Evolutionary conservation across 179 eudicot species (phyloP), one percentile per base, ranked within the genome.

Genomic region (Spergularia azorica): DNA sequence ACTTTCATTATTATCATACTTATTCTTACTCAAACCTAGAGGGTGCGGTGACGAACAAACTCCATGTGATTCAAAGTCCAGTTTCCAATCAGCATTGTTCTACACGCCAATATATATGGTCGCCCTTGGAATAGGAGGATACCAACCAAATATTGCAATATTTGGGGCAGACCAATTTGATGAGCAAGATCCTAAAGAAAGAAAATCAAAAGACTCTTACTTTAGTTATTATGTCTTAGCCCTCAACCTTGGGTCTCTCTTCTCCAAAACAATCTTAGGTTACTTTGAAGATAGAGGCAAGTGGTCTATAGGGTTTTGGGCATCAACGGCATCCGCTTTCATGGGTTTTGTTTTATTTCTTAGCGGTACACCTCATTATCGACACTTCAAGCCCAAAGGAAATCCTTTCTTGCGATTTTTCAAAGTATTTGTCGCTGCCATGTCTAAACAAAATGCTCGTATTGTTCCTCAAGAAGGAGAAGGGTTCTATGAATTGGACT

Each of bases 121-220:
- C 0, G 84, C 84, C 78, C 67, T 81, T 14, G 84, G 84, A 55
- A 66, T 77, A 36, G 84, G 84, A 51, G 84, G 84, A 16, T 72
- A 67, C 56, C 71, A 67, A 67, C 71, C 71, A n/a, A 67, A 67
- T 9, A 67, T 67, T 43, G 71, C 71, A 2, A 67, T 67, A n/a
- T 43, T 67, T 36, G 71, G 71, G 16, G 71, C 71, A 17, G 71
- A 67, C 56, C 71, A 67, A 67, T 67, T 67, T 48, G 71, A 67
- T 67, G 55, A n/a, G 18, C 54, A 67, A 43, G 15, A 67, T 13
- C 41, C 52, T 2, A 74, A 73, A 55, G 75, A 77, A 50, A 55
- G 20, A 32, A 41, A 41, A 51, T 81, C 78, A 7, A 81, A 73
- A 74, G 75, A 54, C 39, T 61, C 75, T 6, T 81, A 77, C 59